Conservation (phyloP, 179 eudicot genomes). For the Sideroxylon spinosum region DNA sequence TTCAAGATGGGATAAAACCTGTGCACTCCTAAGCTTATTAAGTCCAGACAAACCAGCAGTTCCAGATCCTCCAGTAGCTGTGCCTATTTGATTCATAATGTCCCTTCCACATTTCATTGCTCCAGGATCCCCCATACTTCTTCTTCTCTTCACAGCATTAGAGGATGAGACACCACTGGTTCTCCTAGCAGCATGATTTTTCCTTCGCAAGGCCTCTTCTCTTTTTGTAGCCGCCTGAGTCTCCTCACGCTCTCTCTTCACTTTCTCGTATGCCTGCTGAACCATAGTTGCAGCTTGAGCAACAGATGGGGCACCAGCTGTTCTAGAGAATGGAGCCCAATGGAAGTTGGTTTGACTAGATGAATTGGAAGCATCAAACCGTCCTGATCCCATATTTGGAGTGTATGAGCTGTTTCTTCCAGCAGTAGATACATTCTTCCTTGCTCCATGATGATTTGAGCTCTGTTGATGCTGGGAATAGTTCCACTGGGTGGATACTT, state of each 20-base stretch:
- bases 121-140: slow-evolving; percentile 35
- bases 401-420: slow-evolving; percentile 20
- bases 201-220: slow-evolving; percentile 59
- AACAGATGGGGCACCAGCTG: slow-evolving; percentile 48
- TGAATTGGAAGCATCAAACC: neutral
- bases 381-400: slow-evolving; percentile 26
- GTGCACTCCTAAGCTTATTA: slow-evolving; percentile 21
- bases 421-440: slow-evolving; percentile 17
- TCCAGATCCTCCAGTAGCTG: slow-evolving; percentile 23
- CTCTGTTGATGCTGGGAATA: slow-evolving; percentile 27
- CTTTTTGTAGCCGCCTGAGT: slow-evolving; percentile 62
- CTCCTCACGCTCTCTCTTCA: slow-evolving; percentile 73
- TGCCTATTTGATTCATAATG: slow-evolving; percentile 23
- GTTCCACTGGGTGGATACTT: slow-evolving; percentile 26
- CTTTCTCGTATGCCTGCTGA: slow-evolving; percentile 80
- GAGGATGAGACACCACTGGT: slow-evolving; percentile 24
- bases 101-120: slow-evolving; percentile 14
- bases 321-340: slow-evolving; percentile 70
- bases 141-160: slow-evolving; percentile 39
- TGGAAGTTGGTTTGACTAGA: slow-evolving; percentile 32
- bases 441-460: slow-evolving; percentile 28
- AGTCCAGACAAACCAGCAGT: slow-evolving; percentile 7
- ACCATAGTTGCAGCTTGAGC: slow-evolving; percentile 83
- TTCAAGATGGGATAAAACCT: slow-evolving; percentile 17
- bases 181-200: slow-evolving; percentile 33